A percentile compares a stretch with the other conserved stretches of the same genome.
Conservation (phyloP, 73 alveolate genomes). For the Tetrahymena borealis region DNA sequence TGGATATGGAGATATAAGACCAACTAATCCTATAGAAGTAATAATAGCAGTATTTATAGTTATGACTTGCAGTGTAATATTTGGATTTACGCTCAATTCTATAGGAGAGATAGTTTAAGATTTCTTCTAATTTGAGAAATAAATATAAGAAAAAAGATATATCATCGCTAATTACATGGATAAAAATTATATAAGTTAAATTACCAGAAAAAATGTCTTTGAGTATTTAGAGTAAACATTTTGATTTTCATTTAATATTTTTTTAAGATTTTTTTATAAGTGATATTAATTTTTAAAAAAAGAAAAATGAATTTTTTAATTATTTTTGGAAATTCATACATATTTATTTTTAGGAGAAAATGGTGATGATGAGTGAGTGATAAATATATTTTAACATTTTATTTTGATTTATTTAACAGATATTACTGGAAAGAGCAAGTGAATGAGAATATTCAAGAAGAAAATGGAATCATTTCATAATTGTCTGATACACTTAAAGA, state of each 20-base stretch:
- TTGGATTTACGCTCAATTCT: neutral
- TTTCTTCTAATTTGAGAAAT: neutral
- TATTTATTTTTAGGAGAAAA: too few species aligned
- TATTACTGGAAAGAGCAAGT: neutral
- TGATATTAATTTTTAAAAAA: neutral
- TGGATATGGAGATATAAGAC: constrained; percentile 32
- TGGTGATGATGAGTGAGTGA: neutral
- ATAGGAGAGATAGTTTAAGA: neutral
- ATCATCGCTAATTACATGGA: neutral
- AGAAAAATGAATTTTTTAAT: neutral
- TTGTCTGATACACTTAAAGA: neutral
- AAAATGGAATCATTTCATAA: neutral
- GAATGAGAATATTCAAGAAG: neutral
- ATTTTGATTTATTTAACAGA: neutral
- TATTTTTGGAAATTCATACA: neutral
- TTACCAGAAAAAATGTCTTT: neutral
- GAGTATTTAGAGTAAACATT: neutral
- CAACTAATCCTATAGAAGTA: neutral
- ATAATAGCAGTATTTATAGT: neutral
- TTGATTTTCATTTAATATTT: neutral
- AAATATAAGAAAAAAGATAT: neutral
- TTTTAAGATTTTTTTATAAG: neutral
- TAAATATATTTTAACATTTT: neutral
- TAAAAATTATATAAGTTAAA: neutral
- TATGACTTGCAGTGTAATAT: neutral